phyloP scores from a whole-genome alignment of 106 monocot genomes.

The Allium sativum region DNA sequence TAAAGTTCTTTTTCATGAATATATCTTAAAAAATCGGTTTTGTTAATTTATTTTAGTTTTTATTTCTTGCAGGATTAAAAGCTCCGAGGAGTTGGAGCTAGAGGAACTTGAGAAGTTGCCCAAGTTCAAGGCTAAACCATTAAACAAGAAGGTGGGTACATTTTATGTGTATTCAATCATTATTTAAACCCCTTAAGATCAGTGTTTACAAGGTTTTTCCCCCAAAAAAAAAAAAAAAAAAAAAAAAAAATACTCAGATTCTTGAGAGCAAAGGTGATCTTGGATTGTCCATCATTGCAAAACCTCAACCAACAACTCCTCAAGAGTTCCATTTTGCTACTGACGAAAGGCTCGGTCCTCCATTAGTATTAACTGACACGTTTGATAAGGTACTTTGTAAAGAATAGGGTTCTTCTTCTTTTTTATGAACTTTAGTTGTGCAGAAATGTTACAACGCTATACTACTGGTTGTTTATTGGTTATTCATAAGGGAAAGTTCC shows the following conservation, averaged over 20 bases:
- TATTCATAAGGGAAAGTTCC: too few relatives aligned
- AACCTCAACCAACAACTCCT: conserved; percentile 58
- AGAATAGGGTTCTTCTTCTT: too few relatives aligned
- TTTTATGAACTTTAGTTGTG: too few relatives aligned
- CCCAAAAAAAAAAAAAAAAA: too few relatives aligned
- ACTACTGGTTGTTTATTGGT: too few relatives aligned
- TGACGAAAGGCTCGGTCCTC: conserved; percentile 58
- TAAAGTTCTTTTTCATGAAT: conserved; percentile 8
- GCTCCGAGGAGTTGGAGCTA: conserved; percentile 66
- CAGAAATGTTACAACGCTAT: too few relatives aligned
- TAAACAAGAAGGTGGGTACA: conserved; percentile 32
- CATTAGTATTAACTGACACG: conserved; percentile 31
- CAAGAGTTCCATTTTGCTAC: conserved; percentile 98
- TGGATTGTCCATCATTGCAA: conserved; percentile 30
- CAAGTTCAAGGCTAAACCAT: conserved; percentile 90
- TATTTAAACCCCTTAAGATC: too few relatives aligned
- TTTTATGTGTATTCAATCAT: too few relatives aligned
- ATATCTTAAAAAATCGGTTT: background rate
- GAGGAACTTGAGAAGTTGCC: conserved; percentile 81
- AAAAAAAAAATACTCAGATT: too few relatives aligned
- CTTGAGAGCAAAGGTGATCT: conserved; percentile 69
- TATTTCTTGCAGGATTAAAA: conserved; percentile 50
- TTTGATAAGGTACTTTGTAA: conserved; percentile 83
- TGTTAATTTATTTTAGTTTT: background rate
- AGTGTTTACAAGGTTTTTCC: too few relatives aligned